These are phyloP conservation scores for Talaromyces pinophilus DNA, from an alignment of 2,329 filamentous ascomycete genomes.

Conservation along the genomic window DNA sequence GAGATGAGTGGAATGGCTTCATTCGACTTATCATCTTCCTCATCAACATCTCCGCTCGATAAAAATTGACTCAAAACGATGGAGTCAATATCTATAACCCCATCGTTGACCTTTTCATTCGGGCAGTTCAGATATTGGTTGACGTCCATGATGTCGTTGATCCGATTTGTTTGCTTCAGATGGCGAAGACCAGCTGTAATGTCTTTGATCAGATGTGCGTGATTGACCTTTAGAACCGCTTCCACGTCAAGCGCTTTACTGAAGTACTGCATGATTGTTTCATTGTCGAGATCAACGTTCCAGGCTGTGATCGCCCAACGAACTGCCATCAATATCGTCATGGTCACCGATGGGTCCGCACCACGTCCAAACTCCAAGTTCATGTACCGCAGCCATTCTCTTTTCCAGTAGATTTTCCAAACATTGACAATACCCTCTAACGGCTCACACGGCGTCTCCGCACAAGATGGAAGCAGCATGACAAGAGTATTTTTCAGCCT, in stretches of 20 bases:
- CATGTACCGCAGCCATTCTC: constrained; percentile 20
- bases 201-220: constrained; percentile 7
- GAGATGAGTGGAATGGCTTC: constrained; percentile 9
- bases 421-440: constrained; percentile 24
- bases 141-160: constrained; percentile 18
- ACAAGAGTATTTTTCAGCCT: constrained; percentile 25
- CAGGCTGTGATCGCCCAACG: constrained; percentile 23
- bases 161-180: constrained; percentile 12
- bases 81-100: constrained; percentile 14
- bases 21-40: constrained; percentile 4
- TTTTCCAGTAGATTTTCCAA: constrained; percentile 22
- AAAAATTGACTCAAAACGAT: constrained; percentile 17
- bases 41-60: neutral
- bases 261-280: constrained; percentile 20
- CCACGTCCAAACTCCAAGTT: constrained; percentile 11
- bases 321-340: constrained; percentile 22
- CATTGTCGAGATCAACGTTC: constrained; percentile 14
- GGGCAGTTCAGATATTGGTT: constrained; percentile 10
- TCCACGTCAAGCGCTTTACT: constrained; percentile 18
- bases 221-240: neutral
- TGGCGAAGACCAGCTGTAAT: constrained; percentile 13
- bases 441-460: constrained; percentile 20
- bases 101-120: constrained; percentile 23
- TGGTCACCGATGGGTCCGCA: constrained; percentile 6
- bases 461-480: constrained; percentile 23